These are phyloP conservation scores for Teratosphaeria viscida DNA, from an alignment of 2,329 filamentous ascomycete species.

Conservation along the genomic window DNA sequence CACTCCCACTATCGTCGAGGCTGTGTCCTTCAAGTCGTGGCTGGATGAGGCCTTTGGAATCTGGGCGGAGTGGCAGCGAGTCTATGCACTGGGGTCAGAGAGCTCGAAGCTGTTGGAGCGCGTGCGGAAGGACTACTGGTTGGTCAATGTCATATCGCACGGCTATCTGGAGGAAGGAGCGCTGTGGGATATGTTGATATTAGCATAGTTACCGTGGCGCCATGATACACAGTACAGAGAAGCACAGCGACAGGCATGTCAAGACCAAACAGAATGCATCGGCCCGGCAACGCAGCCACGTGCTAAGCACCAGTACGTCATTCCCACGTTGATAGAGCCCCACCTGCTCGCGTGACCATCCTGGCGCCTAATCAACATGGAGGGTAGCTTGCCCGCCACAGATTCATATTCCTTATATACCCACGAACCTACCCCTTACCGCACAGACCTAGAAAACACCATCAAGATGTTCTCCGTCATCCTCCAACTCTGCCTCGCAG, in stretches of 20 bases:
- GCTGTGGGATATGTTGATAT: slow-evolving; percentile 49
- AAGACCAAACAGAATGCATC: not conserved
- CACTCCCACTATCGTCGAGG: slow-evolving; percentile 92
- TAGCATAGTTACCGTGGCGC: not conserved
- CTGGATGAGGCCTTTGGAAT: slow-evolving; percentile 92
- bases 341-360: not conserved
- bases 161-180: slow-evolving; percentile 61
- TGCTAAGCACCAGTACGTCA: not conserved
- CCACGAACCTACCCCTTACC: not conserved
- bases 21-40: slow-evolving; percentile 89
- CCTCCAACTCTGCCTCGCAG: slow-evolving; percentile 44
- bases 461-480: slow-evolving; percentile 29
- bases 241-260: no score
- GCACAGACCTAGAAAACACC: not conserved
- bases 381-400: not conserved
- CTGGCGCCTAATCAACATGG: not conserved
- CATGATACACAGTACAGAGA: not conserved
- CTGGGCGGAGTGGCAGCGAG: slow-evolving; percentile 84
- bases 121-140: slow-evolving; percentile 62
- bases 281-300: not conserved
- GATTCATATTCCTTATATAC: not conserved
- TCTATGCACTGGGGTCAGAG: slow-evolving; percentile 66
- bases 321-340: not conserved
- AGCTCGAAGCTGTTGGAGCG: slow-evolving; percentile 61
- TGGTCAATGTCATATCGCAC: slow-evolving; percentile 86